Evolutionary conservation across 306 rosid species (phyloP), one percentile per base, ranked within the genome.

Genomic region (Lupinus albus): DNA sequence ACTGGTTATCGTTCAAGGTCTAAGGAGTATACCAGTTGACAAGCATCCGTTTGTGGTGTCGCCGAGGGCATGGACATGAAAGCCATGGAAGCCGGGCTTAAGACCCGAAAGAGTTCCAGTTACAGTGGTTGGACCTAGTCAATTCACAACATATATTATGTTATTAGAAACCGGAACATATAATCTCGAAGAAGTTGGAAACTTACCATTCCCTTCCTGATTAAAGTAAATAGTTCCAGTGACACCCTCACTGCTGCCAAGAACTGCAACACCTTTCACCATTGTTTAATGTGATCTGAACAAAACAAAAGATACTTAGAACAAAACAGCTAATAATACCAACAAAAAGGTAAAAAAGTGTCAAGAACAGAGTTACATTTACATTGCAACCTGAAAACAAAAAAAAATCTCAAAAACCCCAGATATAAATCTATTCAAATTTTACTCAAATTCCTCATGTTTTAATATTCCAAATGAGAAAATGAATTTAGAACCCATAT

Each of bases 41-140:
- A 93, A 3, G 88, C 99, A 93, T 28, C 99, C 99, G 8, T 93
- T 93, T 18, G 97, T 93, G 44, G 97, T 90, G 80, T 93, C 97
- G 6, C 99, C 99, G 41, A 93, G 83, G 18, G 97, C 94, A 65
- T 90, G 99, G 21, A 90, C 88, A 79, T 90, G 97, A 81, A 93
- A 93, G 28, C 99, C 97, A 46, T 93, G 97, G 73, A 76, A 88
- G 8, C 96, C 99, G 8, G 97, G 89, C 85, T 63, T 86, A 53
- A 93, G 97, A 73, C 97, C 99, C 13, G 76, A 13, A 78, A 93
- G 14, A 52, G 8, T 67, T 73, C 97, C 99, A 10, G 86, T 93
- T 61, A 90, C 96, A 5, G 88, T 85, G 56, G 96, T 90, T 70
- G 89, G 85, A 36, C 95, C 95, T 90, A 83, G 4, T 73, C 35